phyloP scores from a whole-genome alignment of 2,329 filamentous ascomycete species.

The Chalaropsis ovoidea region DNA sequence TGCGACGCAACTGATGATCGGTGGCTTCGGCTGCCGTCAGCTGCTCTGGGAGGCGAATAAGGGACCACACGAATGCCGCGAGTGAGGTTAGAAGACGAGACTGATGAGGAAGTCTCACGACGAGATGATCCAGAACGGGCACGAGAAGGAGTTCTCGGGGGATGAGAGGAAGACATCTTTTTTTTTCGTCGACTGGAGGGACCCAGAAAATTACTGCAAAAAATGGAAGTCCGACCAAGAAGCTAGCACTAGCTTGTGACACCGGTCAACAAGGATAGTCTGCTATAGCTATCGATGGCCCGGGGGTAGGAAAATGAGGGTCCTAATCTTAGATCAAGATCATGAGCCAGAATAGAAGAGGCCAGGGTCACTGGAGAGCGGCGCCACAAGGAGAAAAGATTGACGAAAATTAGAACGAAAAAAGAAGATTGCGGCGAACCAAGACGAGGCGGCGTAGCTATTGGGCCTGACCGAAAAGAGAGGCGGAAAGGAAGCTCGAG shows the following conservation, averaged over 20 bases:
- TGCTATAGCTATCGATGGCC: conserved; percentile 4
- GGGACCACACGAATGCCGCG: conserved; percentile 41
- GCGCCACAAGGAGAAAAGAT: neutral
- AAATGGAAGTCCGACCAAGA: neutral
- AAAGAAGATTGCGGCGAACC: neutral
- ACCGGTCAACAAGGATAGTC: conserved; percentile 10
- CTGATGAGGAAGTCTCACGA: conserved; percentile 24
- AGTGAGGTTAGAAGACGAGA: conserved; percentile 32
- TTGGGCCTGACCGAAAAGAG: neutral
- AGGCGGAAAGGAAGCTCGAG: neutral
- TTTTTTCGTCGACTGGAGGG: neutral
- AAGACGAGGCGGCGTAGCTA: conserved; percentile 2
- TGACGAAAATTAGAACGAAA: conserved; percentile 1
- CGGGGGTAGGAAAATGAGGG: conserved; percentile 8
- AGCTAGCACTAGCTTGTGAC: conserved; percentile 2
- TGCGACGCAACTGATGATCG: conserved; percentile 23
- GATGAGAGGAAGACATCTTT: conserved; percentile 26
- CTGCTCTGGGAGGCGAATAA: conserved; percentile 39
- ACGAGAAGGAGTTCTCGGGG: conserved; percentile 27
- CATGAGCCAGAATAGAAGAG: conserved; percentile 11
- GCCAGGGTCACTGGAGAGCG: neutral
- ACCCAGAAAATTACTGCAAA: neutral
- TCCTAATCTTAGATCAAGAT: conserved; percentile 18
- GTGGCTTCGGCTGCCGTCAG: conserved; percentile 29
- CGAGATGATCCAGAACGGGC: conserved; percentile 20